A percentile compares a stretch with the other conserved stretches of the same genome.
These are phyloP conservation scores for Chimonanthus salicifolius DNA, from an alignment of 164 flowering plant genomes.

Conservation along the genomic window DNA sequence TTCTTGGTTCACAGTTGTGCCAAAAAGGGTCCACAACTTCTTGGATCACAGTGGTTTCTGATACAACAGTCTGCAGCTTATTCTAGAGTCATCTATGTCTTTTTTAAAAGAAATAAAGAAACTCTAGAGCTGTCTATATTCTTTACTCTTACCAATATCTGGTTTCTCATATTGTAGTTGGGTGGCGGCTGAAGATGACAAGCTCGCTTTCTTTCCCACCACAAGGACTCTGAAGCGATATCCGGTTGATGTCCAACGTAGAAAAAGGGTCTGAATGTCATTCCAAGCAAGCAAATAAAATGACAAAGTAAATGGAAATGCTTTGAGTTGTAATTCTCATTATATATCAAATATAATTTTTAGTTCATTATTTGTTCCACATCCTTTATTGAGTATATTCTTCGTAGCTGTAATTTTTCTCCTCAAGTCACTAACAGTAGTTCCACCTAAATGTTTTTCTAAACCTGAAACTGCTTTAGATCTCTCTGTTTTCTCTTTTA, in stretches of 20 bases:
- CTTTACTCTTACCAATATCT: background rate
- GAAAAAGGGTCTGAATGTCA: conserved; percentile 2
- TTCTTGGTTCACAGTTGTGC: background rate
- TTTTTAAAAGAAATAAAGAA: background rate
- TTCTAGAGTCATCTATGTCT: background rate
- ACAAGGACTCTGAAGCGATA: conserved; percentile 84
- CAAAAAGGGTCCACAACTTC: background rate
- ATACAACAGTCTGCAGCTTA: background rate
- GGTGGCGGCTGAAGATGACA: conserved; percentile 80
- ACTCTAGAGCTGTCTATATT: background rate
- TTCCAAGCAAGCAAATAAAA: background rate
- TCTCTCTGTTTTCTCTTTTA: no score
- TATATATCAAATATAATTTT: no score
- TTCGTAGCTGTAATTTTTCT: no score
- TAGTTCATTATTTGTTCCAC: no score
- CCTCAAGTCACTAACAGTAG: no score
- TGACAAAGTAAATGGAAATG: background rate
- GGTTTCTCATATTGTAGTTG: conserved; percentile 41
- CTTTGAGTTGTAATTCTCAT: no score
- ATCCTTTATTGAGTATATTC: no score
- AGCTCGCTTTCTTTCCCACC: conserved; percentile 89
- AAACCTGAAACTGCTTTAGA: no score
- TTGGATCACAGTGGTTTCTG: background rate
- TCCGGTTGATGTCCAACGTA: conserved; percentile 53
- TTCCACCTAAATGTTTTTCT: no score